Conservation (phyloP, 2,329 filamentous ascomycete species). For the Botrytis porri region DNA sequence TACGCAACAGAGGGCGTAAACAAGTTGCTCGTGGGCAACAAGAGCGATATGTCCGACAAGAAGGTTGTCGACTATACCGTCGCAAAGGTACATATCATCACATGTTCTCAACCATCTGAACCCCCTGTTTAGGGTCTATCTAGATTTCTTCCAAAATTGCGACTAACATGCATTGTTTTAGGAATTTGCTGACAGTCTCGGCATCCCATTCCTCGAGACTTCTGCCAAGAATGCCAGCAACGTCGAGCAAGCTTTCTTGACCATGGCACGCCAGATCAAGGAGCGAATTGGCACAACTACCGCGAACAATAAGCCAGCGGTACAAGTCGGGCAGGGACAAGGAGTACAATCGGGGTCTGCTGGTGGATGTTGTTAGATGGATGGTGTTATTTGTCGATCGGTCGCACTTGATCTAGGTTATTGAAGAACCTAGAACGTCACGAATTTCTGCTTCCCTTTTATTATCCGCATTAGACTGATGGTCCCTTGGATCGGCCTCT, state of each 20-base stretch:
- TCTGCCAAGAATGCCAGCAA: conserved; percentile 99
- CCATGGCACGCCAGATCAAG: conserved; percentile 99
- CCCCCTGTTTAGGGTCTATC: conserved; percentile 11
- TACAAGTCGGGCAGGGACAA: conserved; percentile 92
- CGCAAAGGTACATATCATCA: conserved; percentile 72
- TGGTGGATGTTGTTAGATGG: conserved; percentile 83
- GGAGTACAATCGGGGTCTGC: conserved; percentile 85
- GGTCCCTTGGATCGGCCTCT: conserved; percentile 34
- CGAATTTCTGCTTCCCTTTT: conserved; percentile 30
- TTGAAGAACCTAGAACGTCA: conserved; percentile 25
- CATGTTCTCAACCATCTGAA: conserved; percentile 32
- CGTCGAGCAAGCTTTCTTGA: conserved; percentile 99
- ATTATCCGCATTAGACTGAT: conserved; percentile 36
- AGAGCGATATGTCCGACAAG: conserved; percentile 99
- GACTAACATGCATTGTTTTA: conserved; percentile 42
- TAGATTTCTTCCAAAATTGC: not conserved
- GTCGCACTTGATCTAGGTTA: conserved; percentile 15
- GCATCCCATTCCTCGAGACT: conserved; percentile 98
- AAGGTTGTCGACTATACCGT: conserved; percentile 99
- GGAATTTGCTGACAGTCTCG: conserved; percentile 98
- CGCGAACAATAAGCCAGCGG: conserved; percentile 95
- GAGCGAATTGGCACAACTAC: conserved; percentile 97
- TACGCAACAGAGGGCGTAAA: conserved; percentile 99
- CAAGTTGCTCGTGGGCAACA: conserved; percentile 99
- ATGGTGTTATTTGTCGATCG: conserved; percentile 31